Conservation (phyloP, 306 rosid species). For the Astragalus glycyphyllos region DNA sequence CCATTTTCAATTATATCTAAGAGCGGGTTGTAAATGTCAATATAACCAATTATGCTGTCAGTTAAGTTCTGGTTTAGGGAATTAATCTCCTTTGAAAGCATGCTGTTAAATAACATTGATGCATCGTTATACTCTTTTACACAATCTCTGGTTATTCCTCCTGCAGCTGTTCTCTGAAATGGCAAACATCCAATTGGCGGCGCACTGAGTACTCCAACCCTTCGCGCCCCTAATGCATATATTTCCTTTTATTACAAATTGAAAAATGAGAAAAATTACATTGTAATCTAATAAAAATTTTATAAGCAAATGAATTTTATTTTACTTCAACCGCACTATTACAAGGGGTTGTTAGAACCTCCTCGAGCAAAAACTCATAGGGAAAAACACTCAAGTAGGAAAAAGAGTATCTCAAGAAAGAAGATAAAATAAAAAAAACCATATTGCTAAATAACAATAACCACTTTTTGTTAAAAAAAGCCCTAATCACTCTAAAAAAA, state of each 20-base stretch:
- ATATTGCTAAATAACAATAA: too few species aligned
- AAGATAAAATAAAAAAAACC: too few species aligned
- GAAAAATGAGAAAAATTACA: not conserved
- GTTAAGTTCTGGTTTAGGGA: constrained; percentile 36
- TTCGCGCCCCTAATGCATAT: constrained; percentile 58
- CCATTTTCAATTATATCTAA: constrained; percentile 54
- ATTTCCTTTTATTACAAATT: constrained; percentile 42
- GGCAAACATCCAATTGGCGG: constrained; percentile 78
- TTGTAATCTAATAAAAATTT: not conserved
- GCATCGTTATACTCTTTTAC: constrained; percentile 50
- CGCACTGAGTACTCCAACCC: constrained; percentile 57
- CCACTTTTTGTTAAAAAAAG: too few species aligned
- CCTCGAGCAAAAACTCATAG: too few species aligned
- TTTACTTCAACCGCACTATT: too few species aligned
- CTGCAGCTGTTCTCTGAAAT: constrained; percentile 61
- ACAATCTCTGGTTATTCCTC: constrained; percentile 61
- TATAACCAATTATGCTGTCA: constrained; percentile 45
- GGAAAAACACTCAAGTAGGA: too few species aligned
- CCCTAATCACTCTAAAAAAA: too few species aligned
- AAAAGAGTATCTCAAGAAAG: too few species aligned
- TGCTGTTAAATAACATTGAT: constrained; percentile 53
- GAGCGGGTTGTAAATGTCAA: constrained; percentile 62
- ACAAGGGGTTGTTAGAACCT: too few species aligned
- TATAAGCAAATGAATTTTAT: too few species aligned
- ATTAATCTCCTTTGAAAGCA: constrained; percentile 34